Percentiles rank a stretch among this genome's conserved stretches.
Conservation (phyloP, 2,329 filamentous ascomycete genomes). For the Colletotrichum eremochloae region DNA sequence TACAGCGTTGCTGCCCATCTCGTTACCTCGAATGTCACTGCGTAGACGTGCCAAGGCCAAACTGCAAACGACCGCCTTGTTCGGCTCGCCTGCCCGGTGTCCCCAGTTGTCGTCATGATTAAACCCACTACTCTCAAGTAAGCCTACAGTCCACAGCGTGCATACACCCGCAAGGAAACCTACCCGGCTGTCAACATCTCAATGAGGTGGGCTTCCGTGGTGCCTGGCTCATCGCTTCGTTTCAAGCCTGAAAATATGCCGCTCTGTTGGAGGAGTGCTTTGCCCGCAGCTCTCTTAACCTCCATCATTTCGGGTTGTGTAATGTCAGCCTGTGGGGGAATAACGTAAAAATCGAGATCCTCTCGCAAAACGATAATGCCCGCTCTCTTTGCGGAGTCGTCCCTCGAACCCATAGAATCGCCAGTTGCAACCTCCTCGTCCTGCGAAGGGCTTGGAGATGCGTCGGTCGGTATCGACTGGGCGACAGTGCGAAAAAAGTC, state of each 20-base stretch:
- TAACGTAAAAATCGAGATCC: constrained; percentile 97
- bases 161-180: constrained; percentile 52
- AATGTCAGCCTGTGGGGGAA: constrained; percentile 88
- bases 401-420: constrained; percentile 77
- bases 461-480: constrained; percentile 88
- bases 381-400: constrained; percentile 88
- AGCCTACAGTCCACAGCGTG: constrained; percentile 21
- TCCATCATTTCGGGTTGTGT: constrained; percentile 92
- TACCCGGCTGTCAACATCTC: constrained; percentile 99
- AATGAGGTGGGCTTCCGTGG: constrained; percentile 97
- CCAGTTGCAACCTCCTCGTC: constrained; percentile 74
- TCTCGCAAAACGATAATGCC: constrained; percentile 97
- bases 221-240: constrained; percentile 95
- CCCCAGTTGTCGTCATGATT: constrained; percentile 97
- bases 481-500: constrained; percentile 98
- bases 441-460: constrained; percentile 74
- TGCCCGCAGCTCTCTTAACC: constrained; percentile 92
- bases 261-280: constrained; percentile 86
- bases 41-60: constrained; percentile 92
- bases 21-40: constrained; percentile 88
- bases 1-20: constrained; percentile 81
- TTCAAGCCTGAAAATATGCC: constrained; percentile 97
- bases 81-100: constrained; percentile 95
- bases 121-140: constrained; percentile 77
- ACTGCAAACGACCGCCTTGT: constrained; percentile 98